Conservation (phyloP, 163 green algal genomes). For the Chlamydomonas reinhardtii region DNA sequence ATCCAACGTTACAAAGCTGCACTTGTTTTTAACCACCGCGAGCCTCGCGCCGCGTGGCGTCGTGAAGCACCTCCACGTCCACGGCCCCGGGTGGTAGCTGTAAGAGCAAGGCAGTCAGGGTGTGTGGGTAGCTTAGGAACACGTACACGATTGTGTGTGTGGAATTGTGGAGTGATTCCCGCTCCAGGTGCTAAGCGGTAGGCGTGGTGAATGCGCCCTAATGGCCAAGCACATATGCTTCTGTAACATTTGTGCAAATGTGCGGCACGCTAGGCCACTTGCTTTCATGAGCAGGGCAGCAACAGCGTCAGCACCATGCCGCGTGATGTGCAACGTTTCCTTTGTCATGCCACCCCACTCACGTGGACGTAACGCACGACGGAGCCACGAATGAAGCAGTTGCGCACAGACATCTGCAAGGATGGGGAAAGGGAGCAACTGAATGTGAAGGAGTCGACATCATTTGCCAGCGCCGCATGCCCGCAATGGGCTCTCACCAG, state of each 20-base stretch:
- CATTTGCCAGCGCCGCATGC: not conserved
- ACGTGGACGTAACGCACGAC: slow-evolving; percentile 97
- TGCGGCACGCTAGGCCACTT: too few relatives aligned
- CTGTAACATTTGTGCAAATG: too few relatives aligned
- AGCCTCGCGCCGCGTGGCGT: slow-evolving; percentile 94
- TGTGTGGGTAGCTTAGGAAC: not conserved
- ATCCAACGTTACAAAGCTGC: not conserved
- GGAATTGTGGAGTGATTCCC: too few relatives aligned
- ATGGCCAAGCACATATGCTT: too few relatives aligned
- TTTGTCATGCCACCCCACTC: not conserved
- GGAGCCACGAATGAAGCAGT: slow-evolving; percentile 98
- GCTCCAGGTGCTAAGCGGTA: too few relatives aligned
- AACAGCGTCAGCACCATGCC: too few relatives aligned
- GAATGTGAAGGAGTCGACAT: too few relatives aligned
- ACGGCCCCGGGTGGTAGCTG: slow-evolving; percentile 93
- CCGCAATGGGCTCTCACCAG: not conserved
- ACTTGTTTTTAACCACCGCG: slow-evolving; percentile 3
- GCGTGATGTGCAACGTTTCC: too few relatives aligned
- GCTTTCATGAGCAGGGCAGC: not conserved
- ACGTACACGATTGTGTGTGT: not conserved
- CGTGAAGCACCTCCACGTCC: slow-evolving; percentile 98
- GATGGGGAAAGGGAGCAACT: not conserved
- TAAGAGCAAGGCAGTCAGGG: not conserved
- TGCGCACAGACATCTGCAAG: slow-evolving; percentile 91
- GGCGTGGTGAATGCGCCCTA: too few relatives aligned